Evolutionary conservation across 2,329 filamentous ascomycete species (phyloP), one percentile per base, ranked within the genome.

Genomic region (Aspergillus alliaceus): DNA sequence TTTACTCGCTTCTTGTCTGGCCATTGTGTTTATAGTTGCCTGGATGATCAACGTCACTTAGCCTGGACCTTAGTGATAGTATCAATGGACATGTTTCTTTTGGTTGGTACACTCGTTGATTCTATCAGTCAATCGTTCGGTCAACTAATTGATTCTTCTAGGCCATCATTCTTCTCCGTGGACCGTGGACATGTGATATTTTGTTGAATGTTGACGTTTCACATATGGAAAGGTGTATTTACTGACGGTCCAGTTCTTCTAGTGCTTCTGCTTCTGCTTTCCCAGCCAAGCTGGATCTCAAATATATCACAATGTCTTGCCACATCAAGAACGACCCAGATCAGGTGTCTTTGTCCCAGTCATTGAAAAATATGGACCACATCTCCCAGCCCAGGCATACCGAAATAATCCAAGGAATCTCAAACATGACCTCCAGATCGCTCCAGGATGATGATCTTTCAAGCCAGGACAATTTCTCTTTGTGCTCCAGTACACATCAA

Each of bases 371-470:
- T 56, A 68, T 72, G 65, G 69, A 72, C 60, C 66, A 68, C 44
- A 64, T 66, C 54, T 69, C 71, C 58, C 67, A 74, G 50, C 60
- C 71, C 59, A 75, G 72, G 67, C 71, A 72, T 51, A 66, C 59
- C 60, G 65, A 72, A 63, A 62, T 72, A 62, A 60, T 71, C 56
- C 72, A 69, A 65, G 74, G 72, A 67, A 64, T 73, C 48, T 67
- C 72, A 66, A 73, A 72, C 64, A 67, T 75, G 66, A 62, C 70
- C 65, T 71, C 75, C 62, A 72, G 70, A 66, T 65, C 66, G 61
- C 54, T 69, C 68, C 74, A 75, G 70, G 75, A 77, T 75, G 72
- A 76, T 74, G 75, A 77, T 57, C 66, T 76, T 59, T 73, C 72
- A 54, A 73, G 70, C 66, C 72, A 74, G 66, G 74, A 75, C 69